Conservation (phyloP, 495 filamentous ascomycete genomes). For the Tuber borchii region DNA sequence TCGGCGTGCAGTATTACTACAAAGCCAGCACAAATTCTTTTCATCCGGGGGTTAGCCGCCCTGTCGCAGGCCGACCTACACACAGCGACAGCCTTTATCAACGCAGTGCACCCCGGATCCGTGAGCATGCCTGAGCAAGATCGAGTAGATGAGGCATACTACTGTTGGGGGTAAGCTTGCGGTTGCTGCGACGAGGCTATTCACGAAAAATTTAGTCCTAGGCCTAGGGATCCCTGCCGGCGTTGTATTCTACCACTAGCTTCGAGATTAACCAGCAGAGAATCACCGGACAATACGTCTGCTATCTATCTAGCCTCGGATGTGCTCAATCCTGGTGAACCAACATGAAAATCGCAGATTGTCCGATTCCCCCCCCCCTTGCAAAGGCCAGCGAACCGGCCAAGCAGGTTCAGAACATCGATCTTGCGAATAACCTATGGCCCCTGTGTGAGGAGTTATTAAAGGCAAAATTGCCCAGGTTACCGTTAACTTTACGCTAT, state of each 20-base stretch:
- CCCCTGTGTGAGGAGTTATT: slow-evolving; percentile 45
- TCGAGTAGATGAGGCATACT: slow-evolving; percentile 52
- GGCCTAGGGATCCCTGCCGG: slow-evolving; percentile 48
- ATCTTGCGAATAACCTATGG: slow-evolving; percentile 46
- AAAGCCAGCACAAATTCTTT: slow-evolving; percentile 54
- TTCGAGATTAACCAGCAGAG: slow-evolving; percentile 46
- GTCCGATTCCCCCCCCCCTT: slow-evolving; percentile 45
- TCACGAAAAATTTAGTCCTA: slow-evolving; percentile 52
- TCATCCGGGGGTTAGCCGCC: slow-evolving; percentile 44
- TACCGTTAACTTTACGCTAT: background rate
- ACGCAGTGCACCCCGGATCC: slow-evolving; percentile 50
- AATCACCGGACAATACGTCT: slow-evolving; percentile 49
- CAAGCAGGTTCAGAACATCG: slow-evolving; percentile 44
- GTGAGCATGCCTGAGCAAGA: slow-evolving; percentile 50
- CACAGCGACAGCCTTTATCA: slow-evolving; percentile 44
- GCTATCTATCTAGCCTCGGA: background rate
- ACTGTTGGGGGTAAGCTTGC: slow-evolving; percentile 46
- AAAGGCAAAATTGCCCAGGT: slow-evolving; percentile 42
- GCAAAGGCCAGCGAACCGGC: slow-evolving; percentile 48
- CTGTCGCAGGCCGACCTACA: slow-evolving; percentile 32
- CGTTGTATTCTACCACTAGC: slow-evolving; percentile 49
- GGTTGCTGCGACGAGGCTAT: slow-evolving; percentile 44
- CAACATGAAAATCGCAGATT: slow-evolving; percentile 40
- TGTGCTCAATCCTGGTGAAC: background rate
- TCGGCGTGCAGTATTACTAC: slow-evolving; percentile 48